A percentile compares a stretch with the other conserved stretches of the same genome.
Evolutionary conservation across 768 basidiomycete genomes (phyloP).

Genomic region (Pleurotus platypus): DNA sequence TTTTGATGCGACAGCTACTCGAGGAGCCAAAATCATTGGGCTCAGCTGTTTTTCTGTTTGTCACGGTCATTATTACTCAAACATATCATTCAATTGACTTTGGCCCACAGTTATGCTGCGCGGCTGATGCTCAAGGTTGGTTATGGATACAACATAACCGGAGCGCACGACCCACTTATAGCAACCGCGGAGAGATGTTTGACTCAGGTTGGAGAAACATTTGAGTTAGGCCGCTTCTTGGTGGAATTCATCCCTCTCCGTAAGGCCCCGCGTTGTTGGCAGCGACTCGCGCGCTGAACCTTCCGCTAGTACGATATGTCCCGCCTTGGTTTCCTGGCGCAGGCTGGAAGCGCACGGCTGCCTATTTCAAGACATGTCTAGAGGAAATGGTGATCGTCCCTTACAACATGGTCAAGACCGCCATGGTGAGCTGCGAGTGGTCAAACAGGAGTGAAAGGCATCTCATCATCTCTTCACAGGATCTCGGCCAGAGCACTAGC

Average conservation of each 20-base stretch:
- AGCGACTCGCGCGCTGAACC: neutral
- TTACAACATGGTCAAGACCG: slow-evolving; percentile 1
- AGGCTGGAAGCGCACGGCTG: neutral
- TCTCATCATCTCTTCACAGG: neutral
- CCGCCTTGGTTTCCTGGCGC: neutral
- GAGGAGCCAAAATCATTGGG: neutral
- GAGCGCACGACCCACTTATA: slow-evolving; percentile 3
- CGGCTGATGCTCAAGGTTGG: slow-evolving; percentile 9
- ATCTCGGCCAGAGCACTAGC: neutral
- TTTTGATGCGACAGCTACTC: neutral
- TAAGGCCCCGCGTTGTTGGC: neutral
- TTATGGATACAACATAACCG: slow-evolving; percentile 10
- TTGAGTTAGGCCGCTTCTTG: slow-evolving; percentile 10
- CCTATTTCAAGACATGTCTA: neutral
- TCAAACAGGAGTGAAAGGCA: too few relatives aligned
- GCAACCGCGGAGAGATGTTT: slow-evolving; percentile 12
- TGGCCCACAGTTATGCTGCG: neutral
- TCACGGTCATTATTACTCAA: too few relatives aligned
- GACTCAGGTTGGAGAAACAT: slow-evolving; percentile 12
- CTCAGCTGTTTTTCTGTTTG: too few relatives aligned
- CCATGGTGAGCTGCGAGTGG: neutral
- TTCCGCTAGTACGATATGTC: neutral
- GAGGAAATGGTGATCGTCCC: neutral
- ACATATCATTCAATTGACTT: neutral
- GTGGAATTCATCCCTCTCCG: slow-evolving; percentile 16